Conservation (phyloP, 768 basidiomycete genomes). For the Pleurotus platypus region DNA sequence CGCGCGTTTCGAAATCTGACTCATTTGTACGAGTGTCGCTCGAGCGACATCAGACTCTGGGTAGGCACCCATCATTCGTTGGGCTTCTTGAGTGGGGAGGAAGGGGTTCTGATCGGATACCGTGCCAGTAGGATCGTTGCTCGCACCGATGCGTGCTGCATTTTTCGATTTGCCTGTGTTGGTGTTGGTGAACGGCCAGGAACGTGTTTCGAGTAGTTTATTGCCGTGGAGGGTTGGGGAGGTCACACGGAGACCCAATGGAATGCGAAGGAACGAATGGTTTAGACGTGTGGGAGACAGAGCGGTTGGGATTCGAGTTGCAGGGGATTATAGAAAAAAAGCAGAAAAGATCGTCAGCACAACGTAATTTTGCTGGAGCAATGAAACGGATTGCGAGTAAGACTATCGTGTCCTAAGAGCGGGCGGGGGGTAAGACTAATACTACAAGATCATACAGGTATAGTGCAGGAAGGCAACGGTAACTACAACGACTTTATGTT, state of each 20-base stretch:
- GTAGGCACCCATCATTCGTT: conserved; percentile 40
- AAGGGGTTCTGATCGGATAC: conserved; percentile 40
- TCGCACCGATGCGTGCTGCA: conserved; percentile 3
- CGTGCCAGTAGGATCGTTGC: conserved; percentile 1
- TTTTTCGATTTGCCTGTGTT: conserved; percentile 8
- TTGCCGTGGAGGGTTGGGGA: neutral
- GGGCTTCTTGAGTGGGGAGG: conserved; percentile 54
- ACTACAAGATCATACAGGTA: too few relatives aligned
- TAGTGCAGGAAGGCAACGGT: neutral
- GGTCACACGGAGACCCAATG: neutral
- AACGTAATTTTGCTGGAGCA: neutral
- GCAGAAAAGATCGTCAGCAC: neutral
- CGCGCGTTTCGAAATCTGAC: conserved; percentile 68
- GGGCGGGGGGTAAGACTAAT: too few relatives aligned
- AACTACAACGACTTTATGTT: neutral
- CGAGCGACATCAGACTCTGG: conserved; percentile 59
- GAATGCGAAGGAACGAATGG: conserved; percentile 1
- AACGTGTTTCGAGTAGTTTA: neutral
- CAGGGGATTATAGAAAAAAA: neutral
- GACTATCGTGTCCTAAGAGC: too few relatives aligned
- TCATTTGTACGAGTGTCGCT: conserved; percentile 73
- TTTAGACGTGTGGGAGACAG: too few relatives aligned
- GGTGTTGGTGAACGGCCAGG: too few relatives aligned
- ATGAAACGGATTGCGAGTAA: too few relatives aligned
- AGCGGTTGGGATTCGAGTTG: neutral